Evolutionary conservation across 352 stramenopile genomes (phyloP), one percentile per base, ranked within the genome.

Genomic region (Globisporangium nunn): DNA sequence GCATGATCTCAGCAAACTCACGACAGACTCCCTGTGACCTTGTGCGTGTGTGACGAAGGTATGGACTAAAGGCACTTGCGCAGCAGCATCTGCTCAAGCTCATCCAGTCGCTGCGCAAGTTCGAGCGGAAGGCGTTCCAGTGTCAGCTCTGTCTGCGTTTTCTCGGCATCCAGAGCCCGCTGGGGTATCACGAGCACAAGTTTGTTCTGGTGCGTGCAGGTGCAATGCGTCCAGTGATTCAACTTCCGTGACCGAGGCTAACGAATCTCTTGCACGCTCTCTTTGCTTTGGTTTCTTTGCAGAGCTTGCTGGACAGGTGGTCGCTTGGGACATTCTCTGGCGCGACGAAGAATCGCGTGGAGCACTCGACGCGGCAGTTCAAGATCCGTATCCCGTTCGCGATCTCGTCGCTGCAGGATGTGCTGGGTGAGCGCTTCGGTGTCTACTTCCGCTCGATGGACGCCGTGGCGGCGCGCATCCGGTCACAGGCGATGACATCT

Each of bases 21-120:
- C 1, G 10, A 11, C 4, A 31, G 6, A 7, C 3, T 41, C 4
- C 15, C 12, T 49, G 12, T 7, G n/a, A n/a, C 17, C 4, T 4
- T 17, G 37, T 41, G 37, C 10, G 37, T 17, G 37, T 41, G 37
- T 41, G 37, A 4, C 3, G 3, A 47, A 78, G 70, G 46, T 85
- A 85, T 52, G 79, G 79, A 7, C 75, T 90, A 31, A 89, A 88
- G 60, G 58, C 79, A 5, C 74, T 92, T 28, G 81, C 79, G 3
- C 75, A 88, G 63, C 79, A 85, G 55, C 81, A 90, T 49, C 47
- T 88, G 40, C 68, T 88, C 30, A 92, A 92, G 56, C 61, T 91
- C 33, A 86, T 92, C 51, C 71, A 89, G 65, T 88, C 81, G 8
- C 66, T 92, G 14, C 81, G 80, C 48, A 92, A 87, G 48, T 69